Conservation (phyloP, 331 rosid species). For the Pyracantha coccinea region DNA sequence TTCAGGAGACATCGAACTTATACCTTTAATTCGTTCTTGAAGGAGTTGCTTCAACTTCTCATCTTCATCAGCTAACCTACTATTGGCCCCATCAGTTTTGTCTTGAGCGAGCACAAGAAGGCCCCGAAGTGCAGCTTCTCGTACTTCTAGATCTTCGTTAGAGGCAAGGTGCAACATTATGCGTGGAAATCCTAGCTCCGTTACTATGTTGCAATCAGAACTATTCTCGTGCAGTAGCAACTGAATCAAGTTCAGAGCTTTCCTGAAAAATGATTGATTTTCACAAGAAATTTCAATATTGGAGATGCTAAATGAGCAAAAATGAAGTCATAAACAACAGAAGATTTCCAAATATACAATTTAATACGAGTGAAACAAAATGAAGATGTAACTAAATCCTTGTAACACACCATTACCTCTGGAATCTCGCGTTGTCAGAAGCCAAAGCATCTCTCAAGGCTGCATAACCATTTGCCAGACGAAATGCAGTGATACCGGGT, state of each 20-base stretch:
- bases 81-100: conserved; percentile 13
- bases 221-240: conserved; percentile 59
- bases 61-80: conserved; percentile 31
- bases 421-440: conserved; percentile 76
- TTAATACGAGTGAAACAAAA: background rate
- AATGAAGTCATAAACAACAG: background rate
- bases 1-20: conserved; percentile 61
- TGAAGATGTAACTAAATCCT: background rate
- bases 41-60: conserved; percentile 71
- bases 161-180: conserved; percentile 64
- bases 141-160: conserved; percentile 62
- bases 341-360: background rate
- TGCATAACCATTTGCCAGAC: conserved; percentile 83
- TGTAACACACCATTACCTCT: conserved; percentile 44
- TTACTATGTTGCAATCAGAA: conserved; percentile 50
- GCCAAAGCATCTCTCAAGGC: conserved; percentile 63
- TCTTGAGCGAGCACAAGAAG: conserved; percentile 58
- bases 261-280: conserved; percentile 41
- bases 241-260: conserved; percentile 83
- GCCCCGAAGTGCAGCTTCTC: conserved; percentile 82
- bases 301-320: background rate
- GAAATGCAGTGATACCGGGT: conserved; percentile 66
- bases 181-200: conserved; percentile 71
- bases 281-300: background rate
- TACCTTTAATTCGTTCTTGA: conserved; percentile 53